Percentiles rank a stretch among this genome's conserved stretches.
Evolutionary conservation across 2,329 filamentous ascomycete species (phyloP).

Genomic region (Claviceps cyperi): DNA sequence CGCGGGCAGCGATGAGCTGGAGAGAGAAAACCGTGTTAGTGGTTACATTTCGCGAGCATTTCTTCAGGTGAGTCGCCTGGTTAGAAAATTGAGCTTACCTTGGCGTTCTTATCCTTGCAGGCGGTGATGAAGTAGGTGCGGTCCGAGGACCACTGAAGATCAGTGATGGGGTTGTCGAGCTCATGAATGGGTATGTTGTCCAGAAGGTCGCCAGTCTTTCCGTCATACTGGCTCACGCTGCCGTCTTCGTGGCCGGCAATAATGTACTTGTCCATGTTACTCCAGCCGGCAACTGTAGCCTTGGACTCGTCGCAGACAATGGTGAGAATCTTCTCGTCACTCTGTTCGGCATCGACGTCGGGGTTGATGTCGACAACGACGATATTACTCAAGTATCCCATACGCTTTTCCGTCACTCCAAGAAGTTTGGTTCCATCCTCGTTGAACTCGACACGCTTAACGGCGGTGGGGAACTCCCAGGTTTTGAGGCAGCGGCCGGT

Average conservation of each 20-base stretch:
- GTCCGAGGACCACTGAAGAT: conserved; percentile 89
- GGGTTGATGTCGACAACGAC: conserved; percentile 80
- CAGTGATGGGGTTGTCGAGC: conserved; percentile 67
- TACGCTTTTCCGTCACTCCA: conserved; percentile 95
- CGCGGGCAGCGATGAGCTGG: conserved; percentile 67
- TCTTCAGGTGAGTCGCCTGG: neutral
- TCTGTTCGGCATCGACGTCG: conserved; percentile 72
- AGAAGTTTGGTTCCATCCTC: conserved; percentile 83
- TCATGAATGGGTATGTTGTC: conserved; percentile 77
- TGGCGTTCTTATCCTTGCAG: conserved; percentile 94
- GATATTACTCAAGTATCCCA: conserved; percentile 90
- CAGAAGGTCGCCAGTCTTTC: conserved; percentile 75
- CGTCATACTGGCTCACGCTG: conserved; percentile 79
- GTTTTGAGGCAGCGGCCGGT: conserved; percentile 86
- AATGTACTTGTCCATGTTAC: conserved; percentile 88
- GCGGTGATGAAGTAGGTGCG: conserved; percentile 97
- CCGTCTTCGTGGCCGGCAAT: conserved; percentile 96
- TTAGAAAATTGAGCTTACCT: conserved; percentile 35
- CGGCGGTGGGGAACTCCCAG: conserved; percentile 93
- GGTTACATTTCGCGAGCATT: no score
- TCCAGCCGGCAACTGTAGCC: conserved; percentile 94
- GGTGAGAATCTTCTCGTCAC: conserved; percentile 64
- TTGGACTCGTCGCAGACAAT: conserved; percentile 95
- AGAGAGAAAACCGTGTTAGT: neutral
- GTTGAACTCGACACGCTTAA: conserved; percentile 96